Conservation (phyloP, 2,329 filamentous ascomycete species). For the Ascochyta lentis region DNA sequence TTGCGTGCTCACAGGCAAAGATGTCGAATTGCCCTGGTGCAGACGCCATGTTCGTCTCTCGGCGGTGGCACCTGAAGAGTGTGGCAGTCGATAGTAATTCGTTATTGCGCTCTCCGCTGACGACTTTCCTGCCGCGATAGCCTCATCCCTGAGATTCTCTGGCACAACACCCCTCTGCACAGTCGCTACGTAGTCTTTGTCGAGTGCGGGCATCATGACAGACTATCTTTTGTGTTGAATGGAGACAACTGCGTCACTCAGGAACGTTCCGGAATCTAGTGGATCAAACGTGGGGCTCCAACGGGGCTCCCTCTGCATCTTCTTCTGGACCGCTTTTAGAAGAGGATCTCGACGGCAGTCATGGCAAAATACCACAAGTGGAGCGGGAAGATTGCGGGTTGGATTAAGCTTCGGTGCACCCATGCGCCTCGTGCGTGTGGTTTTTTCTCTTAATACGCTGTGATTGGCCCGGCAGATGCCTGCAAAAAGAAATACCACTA, state of each 20-base stretch:
- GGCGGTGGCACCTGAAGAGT: conserved; percentile 7
- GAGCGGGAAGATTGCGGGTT: conserved; percentile 8
- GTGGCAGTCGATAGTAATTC: neutral
- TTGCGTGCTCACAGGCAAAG: conserved; percentile 44
- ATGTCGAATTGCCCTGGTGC: conserved; percentile 40
- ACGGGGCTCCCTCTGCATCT: conserved; percentile 10
- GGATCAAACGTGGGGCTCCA: conserved; percentile 9
- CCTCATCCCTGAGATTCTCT: neutral
- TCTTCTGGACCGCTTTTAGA: conserved; percentile 14
- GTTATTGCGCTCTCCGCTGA: conserved; percentile 12
- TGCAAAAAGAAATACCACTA: neutral
- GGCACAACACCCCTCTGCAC: neutral
- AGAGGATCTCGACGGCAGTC: conserved; percentile 7
- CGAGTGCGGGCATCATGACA: too few relatives aligned
- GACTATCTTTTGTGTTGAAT: neutral
- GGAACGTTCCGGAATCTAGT: conserved; percentile 9
- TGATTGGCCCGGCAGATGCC: too few relatives aligned
- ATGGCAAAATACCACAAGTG: neutral
- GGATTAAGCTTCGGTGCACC: conserved; percentile 1
- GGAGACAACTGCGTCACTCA: conserved; percentile 14
- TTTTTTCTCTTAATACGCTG: neutral
- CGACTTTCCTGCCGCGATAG: conserved; percentile 7
- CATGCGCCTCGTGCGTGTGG: neutral
- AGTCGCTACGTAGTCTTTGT: neutral
- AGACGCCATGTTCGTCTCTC: conserved; percentile 8